Evolutionary conservation across 305 asterid genomes (phyloP), one percentile per base, ranked within the genome.

Genomic region (Solanum hybrid): DNA sequence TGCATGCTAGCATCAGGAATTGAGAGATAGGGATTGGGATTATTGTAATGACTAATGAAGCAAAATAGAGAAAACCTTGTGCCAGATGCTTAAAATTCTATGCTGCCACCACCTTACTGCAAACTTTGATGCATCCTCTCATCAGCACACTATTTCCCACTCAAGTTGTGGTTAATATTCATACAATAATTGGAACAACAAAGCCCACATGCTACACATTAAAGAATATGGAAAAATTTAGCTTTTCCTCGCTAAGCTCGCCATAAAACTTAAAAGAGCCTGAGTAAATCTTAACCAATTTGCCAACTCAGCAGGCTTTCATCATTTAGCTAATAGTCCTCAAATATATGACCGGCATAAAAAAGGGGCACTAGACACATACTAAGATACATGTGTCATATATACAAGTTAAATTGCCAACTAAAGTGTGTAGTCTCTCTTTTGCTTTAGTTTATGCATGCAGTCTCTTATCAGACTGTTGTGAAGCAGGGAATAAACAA

Each of bases 281-380:
- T 32, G 86, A 73, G 32, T 45, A 73, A 31, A 45, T 35, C 22
- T n/a, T 11, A 19, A 40, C 27, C 6, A 15, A 11, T 76, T 17
- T 31, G 60, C 31, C 40, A 66, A 77, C 76, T 22, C 40, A 78
- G 24, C 40, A 88, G 73, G 45, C n/a, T 22, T 80, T 88, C 31
- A 17, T 42, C 71, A 88, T 31, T 87, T 45, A n/a, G 69, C 42
- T 71, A 77, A 35, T 77, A 78, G 75, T 90, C 85, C 92, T 91
- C 85, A 88, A 88, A 90, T 94, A 91, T 90, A 91, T 90, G 93
- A 89, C 88, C 90, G 40, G 89, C 91, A 88, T 89, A 79, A 91
- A 93, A 60, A 92, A 92, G 91, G 93, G 94, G 89, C 93, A 78
- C 95, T 92, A 90, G 90, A 92, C 91, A 86, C 86, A 89, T 87